Conservation (phyloP, 495 filamentous ascomycete species). For the Aspergillus heteromorphus region DNA sequence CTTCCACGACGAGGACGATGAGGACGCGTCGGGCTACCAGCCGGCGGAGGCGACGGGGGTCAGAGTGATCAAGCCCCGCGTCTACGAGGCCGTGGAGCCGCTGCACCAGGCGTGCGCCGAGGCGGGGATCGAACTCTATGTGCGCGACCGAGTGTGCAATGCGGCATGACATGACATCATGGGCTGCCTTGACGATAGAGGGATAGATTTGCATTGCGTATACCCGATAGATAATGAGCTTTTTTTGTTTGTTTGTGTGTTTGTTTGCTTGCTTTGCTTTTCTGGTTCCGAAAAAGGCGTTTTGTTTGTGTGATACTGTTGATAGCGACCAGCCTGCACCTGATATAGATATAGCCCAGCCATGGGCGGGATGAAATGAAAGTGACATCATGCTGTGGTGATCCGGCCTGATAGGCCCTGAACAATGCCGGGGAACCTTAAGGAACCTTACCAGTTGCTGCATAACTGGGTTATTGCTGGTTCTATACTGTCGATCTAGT, state of each 20-base stretch:
- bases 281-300: neutral
- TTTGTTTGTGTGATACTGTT: no score
- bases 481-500: no score
- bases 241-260: neutral
- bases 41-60: neutral
- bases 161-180: conserved; percentile 5
- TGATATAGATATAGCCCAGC: no score
- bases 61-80: conserved; percentile 20
- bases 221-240: neutral
- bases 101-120: conserved; percentile 20
- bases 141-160: conserved; percentile 25
- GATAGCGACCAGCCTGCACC: no score
- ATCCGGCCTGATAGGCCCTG: no score
- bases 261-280: neutral
- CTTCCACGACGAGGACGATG: conserved; percentile 27
- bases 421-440: no score
- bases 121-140: conserved; percentile 20
- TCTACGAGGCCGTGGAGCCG: conserved; percentile 23
- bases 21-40: conserved; percentile 12
- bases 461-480: no score
- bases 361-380: no score
- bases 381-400: no score
- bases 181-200: neutral
- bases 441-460: no score
- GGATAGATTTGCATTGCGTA: neutral